Evolutionary conservation across 1,284 basidiomycete genomes (phyloP).

Genomic region (Takashimella koratensis): DNA sequence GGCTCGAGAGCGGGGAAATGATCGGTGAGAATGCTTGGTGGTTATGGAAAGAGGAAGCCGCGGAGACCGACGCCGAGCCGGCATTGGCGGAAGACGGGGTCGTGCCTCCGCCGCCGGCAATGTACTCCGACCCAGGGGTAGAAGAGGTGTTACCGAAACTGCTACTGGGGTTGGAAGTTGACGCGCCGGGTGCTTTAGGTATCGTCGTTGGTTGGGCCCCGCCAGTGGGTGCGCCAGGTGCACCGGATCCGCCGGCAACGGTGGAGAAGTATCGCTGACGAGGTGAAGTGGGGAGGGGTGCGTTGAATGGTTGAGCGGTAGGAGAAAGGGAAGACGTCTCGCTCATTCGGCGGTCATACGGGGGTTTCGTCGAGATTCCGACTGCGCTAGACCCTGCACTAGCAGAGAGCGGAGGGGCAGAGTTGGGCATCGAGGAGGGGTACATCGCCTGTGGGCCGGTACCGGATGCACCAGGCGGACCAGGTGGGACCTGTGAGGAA

Average conservation of each 20-base stretch:
- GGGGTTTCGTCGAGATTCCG: neutral
- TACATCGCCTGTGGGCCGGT: slow-evolving; percentile 3
- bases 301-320: slow-evolving; percentile 43
- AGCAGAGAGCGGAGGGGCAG: slow-evolving; percentile 9
- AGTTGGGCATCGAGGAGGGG: slow-evolving; percentile 11
- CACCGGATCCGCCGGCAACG: too few species aligned
- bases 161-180: neutral
- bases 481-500: slow-evolving; percentile 6
- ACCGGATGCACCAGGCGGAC: slow-evolving; percentile 1
- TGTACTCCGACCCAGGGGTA: neutral
- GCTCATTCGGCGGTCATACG: slow-evolving; percentile 3
- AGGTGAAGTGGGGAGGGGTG: slow-evolving; percentile 35
- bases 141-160: neutral
- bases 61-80: neutral
- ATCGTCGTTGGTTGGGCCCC: neutral
- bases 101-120: too few species aligned
- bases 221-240: neutral
- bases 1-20: neutral
- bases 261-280: slow-evolving; percentile 29
- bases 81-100: neutral
- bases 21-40: neutral
- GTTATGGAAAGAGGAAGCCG: neutral
- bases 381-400: neutral
- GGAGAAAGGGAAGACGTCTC: slow-evolving; percentile 38
- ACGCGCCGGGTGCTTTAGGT: neutral